Evolutionary conservation across 2,329 filamentous ascomycete genomes (phyloP).

Genomic region (Knoxdaviesia proteae): DNA sequence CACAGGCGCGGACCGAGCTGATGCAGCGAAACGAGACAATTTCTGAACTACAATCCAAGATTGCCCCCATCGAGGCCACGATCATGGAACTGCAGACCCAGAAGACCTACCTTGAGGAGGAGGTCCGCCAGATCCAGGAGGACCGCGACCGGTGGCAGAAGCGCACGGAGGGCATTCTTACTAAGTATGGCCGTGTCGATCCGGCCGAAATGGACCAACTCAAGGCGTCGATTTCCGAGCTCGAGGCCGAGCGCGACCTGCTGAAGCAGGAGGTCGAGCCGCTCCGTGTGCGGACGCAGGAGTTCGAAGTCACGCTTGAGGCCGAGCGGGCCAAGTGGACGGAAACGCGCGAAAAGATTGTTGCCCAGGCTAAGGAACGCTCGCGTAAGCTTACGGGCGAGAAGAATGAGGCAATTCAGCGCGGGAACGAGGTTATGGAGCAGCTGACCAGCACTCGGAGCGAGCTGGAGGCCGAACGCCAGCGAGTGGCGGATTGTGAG

Average conservation of each 20-base stretch:
- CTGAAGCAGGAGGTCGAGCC: slow-evolving; percentile 27
- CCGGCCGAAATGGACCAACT: slow-evolving; percentile 80
- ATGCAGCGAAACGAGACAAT: slow-evolving; percentile 55
- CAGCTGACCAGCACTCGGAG: slow-evolving; percentile 24
- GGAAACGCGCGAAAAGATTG: slow-evolving; percentile 28
- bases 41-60: slow-evolving; percentile 49
- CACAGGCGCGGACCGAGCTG: slow-evolving; percentile 57
- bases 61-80: slow-evolving; percentile 64
- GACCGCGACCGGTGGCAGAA: slow-evolving; percentile 93
- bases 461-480: slow-evolving; percentile 21
- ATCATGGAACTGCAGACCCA: slow-evolving; percentile 70
- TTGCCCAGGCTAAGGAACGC: slow-evolving; percentile 42
- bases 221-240: slow-evolving; percentile 50
- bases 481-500: slow-evolving; percentile 16
- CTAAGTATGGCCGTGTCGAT: slow-evolving; percentile 88
- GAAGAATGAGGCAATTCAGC: slow-evolving; percentile 28
- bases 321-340: slow-evolving; percentile 33
- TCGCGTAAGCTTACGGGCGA: slow-evolving; percentile 32
- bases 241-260: slow-evolving; percentile 44
- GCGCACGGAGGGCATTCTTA: slow-evolving; percentile 83
- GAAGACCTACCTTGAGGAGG: slow-evolving; percentile 61
- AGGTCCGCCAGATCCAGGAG: slow-evolving; percentile 72
- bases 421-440: slow-evolving; percentile 30
- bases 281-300: slow-evolving; percentile 30
- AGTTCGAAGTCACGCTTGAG: slow-evolving; percentile 29